A percentile compares a stretch with the other conserved stretches of the same genome.
These are phyloP conservation scores for Starmerella asiatica DNA, from an alignment of 805 yeast species.

Conservation along the genomic window DNA sequence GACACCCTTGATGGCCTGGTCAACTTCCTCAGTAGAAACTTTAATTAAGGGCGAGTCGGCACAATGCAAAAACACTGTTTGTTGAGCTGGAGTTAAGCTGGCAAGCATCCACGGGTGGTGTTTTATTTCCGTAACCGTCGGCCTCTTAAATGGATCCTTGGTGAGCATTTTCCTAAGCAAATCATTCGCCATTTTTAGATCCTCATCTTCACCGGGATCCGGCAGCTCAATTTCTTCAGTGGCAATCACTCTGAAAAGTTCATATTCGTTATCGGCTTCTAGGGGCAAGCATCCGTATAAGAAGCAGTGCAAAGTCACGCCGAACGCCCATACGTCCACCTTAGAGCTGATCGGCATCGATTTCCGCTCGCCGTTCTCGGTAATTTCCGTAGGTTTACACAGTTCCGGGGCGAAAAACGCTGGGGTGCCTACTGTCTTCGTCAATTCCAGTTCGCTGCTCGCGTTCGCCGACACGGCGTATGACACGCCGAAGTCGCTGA, in stretches of 20 bases:
- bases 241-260: slow-evolving; percentile 69
- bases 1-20: slow-evolving; percentile 60
- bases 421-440: slow-evolving; percentile 96
- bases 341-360: slow-evolving; percentile 53
- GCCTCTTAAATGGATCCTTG: slow-evolving; percentile 57
- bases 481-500: slow-evolving; percentile 94
- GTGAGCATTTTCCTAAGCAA: slow-evolving; percentile 47
- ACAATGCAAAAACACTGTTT: slow-evolving; percentile 24
- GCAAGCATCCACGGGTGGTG: slow-evolving; percentile 54
- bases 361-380: slow-evolving; percentile 14
- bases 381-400: slow-evolving; percentile 31
- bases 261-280: slow-evolving; percentile 73
- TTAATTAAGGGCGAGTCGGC: slow-evolving; percentile 32
- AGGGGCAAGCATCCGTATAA: slow-evolving; percentile 84
- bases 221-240: slow-evolving; percentile 51
- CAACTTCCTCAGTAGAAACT: slow-evolving; percentile 53
- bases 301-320: slow-evolving; percentile 79
- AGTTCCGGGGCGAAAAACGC: slow-evolving; percentile 93
- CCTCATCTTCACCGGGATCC: slow-evolving; percentile 17
- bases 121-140: slow-evolving; percentile 59
- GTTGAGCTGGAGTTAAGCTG: slow-evolving; percentile 28
- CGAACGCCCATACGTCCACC: slow-evolving; percentile 96
- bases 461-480: slow-evolving; percentile 43
- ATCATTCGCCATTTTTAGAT: slow-evolving; percentile 33
- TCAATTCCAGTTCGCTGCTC: slow-evolving; percentile 61